Evolutionary conservation across 371 early-diverging fungal genomes (phyloP), one percentile per base, ranked within the genome.

Genomic region (Mortierella sp.): DNA sequence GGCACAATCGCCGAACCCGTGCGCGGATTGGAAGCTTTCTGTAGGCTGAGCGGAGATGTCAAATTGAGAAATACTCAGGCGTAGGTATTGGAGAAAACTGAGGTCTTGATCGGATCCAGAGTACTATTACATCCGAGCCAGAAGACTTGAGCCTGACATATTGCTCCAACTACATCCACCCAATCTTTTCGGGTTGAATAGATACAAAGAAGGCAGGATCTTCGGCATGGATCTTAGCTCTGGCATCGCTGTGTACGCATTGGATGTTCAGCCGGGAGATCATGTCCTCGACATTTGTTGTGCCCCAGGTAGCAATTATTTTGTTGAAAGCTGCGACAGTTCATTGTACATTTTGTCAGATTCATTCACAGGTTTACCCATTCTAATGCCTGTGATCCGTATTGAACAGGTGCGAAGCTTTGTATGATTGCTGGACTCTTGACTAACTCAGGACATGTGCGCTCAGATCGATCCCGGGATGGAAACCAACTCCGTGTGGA

Each of bases 221-320:
- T 93, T 93, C 76, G 98, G 97, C 2, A 94, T 97, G 72, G 96
- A 96, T 76, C 84, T 96, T 10, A 93, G 94, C 70, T 96, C 95
- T 0, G 96, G 92, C 0, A 86, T 95, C 0, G 93, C 93, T 0
- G 93, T 90, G 0, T 70, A 87, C 37, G 90, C 94, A 4, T 83
- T 94, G 35, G 87, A 86, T 10, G 80, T 91, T 2, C 72, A 88
- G n/a, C 87, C 89, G 0, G 86, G 88, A 37, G 92, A 95, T 54
- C 92, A 95, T 70, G 91, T 95, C 1, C 86, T 95, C 22, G 95
- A 95, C 70, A 85, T 95, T 39, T 95, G 96, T 72, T 94, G 90
- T 61, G 92, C 93, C 6, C 92, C 92, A 57, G 92, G 85, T 83
- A 71, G 59, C 32, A 30, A 6, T 64, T n/a, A 10, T 20, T 43